Base-by-base conservation (phyloP, 2,329 filamentous ascomycete species). In the Phyllosticta citriasiana region DNA sequence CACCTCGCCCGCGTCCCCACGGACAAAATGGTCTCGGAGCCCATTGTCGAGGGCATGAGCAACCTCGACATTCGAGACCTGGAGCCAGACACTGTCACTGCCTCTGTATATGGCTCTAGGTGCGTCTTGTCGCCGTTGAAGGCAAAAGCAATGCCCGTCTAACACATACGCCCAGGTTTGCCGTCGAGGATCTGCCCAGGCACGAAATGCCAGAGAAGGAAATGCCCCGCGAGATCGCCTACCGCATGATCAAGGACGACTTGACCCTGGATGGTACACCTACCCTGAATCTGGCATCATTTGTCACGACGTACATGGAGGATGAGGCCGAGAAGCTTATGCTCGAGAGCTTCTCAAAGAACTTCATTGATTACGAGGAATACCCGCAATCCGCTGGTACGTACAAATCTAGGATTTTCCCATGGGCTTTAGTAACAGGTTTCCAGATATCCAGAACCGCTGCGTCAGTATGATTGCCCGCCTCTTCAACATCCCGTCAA, bases 261-360 rank as follows among this genome's bases (percentile, higher is more conserved):
- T 80, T 97, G 65, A 94, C 89, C 65, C 80, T 97, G 58, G 93
- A 97, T 72, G 91, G 91, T 61, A 95, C 93, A 68, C 91, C 91
- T 8, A 93, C 91, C 81, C 82, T 96, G 65, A 90, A 88, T 74
- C 77, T 97, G 68, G 92, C 93, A 30, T 92, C 88, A 47, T 97
- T 97, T 71, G 91, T 96, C 66, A 96, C 92, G 1, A 97, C 93
- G 0, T 97, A 95, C 79, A 97, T 96, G 91, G 92, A 97, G 78
- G 89, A 96, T 54, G 93, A 97, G 75, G 92, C 88, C 22, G 92
- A 97, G 78, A 91, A 95, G 76, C 88, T 97, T 76, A 97, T 97
- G 93, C 79, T 86, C 66, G 91, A 93, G 66, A 83, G 87, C 57
- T 88, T 95, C 47, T 53, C 88, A 73, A 97, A 96, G 77, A 97